These are phyloP conservation scores for Leucocoprinus birnbaumii DNA, from an alignment of 768 basidiomycete genomes.

Conservation along the genomic window DNA sequence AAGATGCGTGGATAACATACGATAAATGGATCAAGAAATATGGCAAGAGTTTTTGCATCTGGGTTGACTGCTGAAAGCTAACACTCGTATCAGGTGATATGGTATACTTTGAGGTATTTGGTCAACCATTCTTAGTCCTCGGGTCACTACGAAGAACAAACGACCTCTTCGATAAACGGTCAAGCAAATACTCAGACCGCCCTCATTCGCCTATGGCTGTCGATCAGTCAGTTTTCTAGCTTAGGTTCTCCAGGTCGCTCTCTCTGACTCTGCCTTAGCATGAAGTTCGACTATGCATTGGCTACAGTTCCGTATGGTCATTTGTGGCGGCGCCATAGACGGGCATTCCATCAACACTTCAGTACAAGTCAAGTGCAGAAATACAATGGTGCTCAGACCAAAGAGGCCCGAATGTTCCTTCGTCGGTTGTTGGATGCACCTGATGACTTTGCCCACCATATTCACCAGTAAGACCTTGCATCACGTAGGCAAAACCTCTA, in stretches of 20 bases:
- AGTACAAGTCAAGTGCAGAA: slow-evolving; percentile 19
- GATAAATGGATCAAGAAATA: slow-evolving; percentile 12
- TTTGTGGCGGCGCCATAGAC: slow-evolving; percentile 24
- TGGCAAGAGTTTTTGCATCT: slow-evolving; percentile 3
- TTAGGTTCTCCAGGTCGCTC: background rate
- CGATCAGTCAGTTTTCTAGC: background rate
- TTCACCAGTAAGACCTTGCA: slow-evolving; percentile 21
- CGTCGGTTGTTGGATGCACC: slow-evolving; percentile 18
- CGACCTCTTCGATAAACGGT: slow-evolving; percentile 18
- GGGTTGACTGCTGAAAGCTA: background rate
- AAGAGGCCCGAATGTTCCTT: slow-evolving; percentile 20
- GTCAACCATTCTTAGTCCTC: slow-evolving; percentile 12
- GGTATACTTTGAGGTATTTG: slow-evolving; percentile 11
- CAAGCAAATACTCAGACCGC: slow-evolving; percentile 15
- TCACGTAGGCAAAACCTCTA: background rate
- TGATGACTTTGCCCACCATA: slow-evolving; percentile 21
- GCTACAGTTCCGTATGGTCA: slow-evolving; percentile 23
- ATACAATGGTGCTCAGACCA: slow-evolving; percentile 21
- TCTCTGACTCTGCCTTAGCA: slow-evolving; percentile 12
- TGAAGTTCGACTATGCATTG: slow-evolving; percentile 22
- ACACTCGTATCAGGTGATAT: slow-evolving; percentile 12
- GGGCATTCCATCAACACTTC: slow-evolving; percentile 22
- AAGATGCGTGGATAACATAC: slow-evolving; percentile 12
- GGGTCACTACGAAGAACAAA: slow-evolving; percentile 2
- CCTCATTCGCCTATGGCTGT: slow-evolving; percentile 6